These are phyloP conservation scores for Colletotrichum sp. DNA, from an alignment of 2,329 filamentous ascomycete genomes.

Conservation along the genomic window DNA sequence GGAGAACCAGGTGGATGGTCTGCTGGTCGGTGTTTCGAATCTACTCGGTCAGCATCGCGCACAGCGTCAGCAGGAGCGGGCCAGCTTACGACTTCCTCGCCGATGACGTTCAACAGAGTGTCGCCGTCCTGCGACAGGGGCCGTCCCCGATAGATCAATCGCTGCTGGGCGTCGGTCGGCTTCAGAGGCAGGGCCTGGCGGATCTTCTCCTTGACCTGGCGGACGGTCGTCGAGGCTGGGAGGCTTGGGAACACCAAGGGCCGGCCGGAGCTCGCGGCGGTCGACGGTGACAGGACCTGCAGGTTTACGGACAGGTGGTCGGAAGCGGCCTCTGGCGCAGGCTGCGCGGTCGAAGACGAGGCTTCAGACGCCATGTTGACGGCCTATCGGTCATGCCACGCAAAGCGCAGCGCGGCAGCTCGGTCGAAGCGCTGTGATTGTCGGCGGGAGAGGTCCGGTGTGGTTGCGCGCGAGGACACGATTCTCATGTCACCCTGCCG, in stretches of 20 bases:
- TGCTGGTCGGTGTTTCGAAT: slow-evolving; percentile 41
- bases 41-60: slow-evolving; percentile 7
- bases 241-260: slow-evolving; percentile 56
- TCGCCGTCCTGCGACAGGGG: slow-evolving; percentile 59
- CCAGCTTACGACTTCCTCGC: slow-evolving; percentile 55
- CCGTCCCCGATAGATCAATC: slow-evolving; percentile 66
- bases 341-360: slow-evolving; percentile 28
- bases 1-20: slow-evolving; percentile 59
- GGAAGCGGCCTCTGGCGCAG: slow-evolving; percentile 27
- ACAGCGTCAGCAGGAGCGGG: background rate
- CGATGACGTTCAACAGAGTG: slow-evolving; percentile 62
- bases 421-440: background rate
- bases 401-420: slow-evolving; percentile 15
- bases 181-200: slow-evolving; percentile 54
- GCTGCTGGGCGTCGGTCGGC: slow-evolving; percentile 59
- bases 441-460: background rate
- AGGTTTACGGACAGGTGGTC: slow-evolving; percentile 55
- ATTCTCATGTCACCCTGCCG: slow-evolving; percentile 15
- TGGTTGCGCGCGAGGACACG: slow-evolving; percentile 1
- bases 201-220: slow-evolving; percentile 63
- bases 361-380: slow-evolving; percentile 44
- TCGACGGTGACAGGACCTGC: slow-evolving; percentile 63
- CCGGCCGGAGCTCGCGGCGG: slow-evolving; percentile 50
- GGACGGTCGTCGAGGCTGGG: slow-evolving; percentile 56
- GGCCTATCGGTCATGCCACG: slow-evolving; percentile 19